These are phyloP conservation scores for Circinella minor DNA, from an alignment of 371 early-diverging fungal genomes.

Conservation along the genomic window DNA sequence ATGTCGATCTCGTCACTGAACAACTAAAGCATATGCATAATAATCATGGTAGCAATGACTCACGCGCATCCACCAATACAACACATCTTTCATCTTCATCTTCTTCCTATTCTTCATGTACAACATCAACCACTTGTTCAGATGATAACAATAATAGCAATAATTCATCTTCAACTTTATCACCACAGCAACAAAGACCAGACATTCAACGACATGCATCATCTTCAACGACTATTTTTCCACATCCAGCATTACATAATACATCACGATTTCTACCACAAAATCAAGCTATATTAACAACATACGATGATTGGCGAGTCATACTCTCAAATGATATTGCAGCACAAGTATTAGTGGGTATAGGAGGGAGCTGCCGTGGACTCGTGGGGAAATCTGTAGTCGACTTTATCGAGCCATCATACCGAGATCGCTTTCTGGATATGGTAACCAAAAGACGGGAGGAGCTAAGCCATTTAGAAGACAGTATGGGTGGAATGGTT, in stretches of 20 bases:
- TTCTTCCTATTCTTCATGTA: slow-evolving; percentile 7
- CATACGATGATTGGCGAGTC: slow-evolving; percentile 60
- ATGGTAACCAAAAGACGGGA: slow-evolving; percentile 44
- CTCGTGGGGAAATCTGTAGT: slow-evolving; percentile 59
- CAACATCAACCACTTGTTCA: slow-evolving; percentile 2
- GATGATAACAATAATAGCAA: too few species aligned
- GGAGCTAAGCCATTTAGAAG: slow-evolving; percentile 28
- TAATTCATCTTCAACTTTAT: neutral
- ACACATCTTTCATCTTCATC: slow-evolving; percentile 13
- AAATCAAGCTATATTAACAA: slow-evolving; percentile 69
- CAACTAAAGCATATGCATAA: neutral
- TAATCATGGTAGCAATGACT: slow-evolving; percentile 7
- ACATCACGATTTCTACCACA: slow-evolving; percentile 64
- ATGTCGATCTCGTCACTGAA: slow-evolving; percentile 15
- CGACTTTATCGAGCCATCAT: slow-evolving; percentile 62
- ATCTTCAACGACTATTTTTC: slow-evolving; percentile 19
- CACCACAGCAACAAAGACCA: neutral
- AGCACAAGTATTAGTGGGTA: slow-evolving; percentile 51
- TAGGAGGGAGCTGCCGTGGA: slow-evolving; percentile 32
- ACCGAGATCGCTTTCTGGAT: slow-evolving; percentile 52
- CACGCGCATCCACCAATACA: slow-evolving; percentile 5
- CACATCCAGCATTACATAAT: slow-evolving; percentile 47
- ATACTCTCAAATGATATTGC: slow-evolving; percentile 68
- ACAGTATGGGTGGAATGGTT: slow-evolving; percentile 45
- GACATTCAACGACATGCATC: neutral